phyloP scores from a whole-genome alignment of 1,284 basidiomycete genomes.

The Heterobasidion annosum region DNA sequence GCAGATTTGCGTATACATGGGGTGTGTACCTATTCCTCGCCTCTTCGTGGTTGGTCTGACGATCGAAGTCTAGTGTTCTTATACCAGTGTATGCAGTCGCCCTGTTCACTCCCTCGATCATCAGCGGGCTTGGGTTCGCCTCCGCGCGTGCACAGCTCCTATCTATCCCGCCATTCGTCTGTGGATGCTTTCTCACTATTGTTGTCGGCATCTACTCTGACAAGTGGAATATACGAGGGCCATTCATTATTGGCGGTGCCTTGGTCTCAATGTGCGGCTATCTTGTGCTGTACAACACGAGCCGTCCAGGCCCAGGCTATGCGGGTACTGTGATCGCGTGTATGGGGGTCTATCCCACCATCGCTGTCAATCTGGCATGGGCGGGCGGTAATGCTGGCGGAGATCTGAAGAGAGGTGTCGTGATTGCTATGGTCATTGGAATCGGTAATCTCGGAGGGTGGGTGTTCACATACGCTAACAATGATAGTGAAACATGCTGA shows the following conservation, averaged over 20 bases:
- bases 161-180: constrained; percentile 42
- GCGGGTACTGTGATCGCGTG: constrained; percentile 42
- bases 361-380: constrained; percentile 48
- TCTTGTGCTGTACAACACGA: constrained; percentile 31
- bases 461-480: neutral
- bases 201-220: constrained; percentile 33
- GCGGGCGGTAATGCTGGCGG: constrained; percentile 47
- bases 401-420: constrained; percentile 41
- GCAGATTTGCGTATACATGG: constrained; percentile 33
- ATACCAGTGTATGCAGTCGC: constrained; percentile 49
- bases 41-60: neutral
- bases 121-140: constrained; percentile 43
- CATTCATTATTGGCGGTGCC: constrained; percentile 30
- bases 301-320: constrained; percentile 31
- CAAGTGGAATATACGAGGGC: constrained; percentile 30
- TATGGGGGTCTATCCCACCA: constrained; percentile 44
- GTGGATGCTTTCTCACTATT: constrained; percentile 32
- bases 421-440: constrained; percentile 45
- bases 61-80: constrained; percentile 25
- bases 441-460: constrained; percentile 46
- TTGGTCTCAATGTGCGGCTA: constrained; percentile 35
- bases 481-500: neutral
- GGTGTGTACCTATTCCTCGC: constrained; percentile 19
- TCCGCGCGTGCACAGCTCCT: constrained; percentile 50
- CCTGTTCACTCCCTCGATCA: constrained; percentile 50